Conservation (phyloP, 108 stramenopile genomes). For the Stephanodiscus triporus region DNA sequence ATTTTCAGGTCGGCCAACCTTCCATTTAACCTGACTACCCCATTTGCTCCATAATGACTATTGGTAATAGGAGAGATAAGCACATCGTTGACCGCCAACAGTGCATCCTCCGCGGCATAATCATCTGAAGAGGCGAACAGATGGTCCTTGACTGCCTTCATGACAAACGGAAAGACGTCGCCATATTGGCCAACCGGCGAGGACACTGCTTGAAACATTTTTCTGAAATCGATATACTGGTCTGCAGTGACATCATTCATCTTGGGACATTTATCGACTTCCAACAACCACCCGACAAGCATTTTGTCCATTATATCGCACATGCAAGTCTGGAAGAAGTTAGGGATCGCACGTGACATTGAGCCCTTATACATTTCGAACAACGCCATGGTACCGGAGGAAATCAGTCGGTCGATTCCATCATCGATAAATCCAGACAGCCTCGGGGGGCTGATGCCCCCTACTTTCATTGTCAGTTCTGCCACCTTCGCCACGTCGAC, state of each 20-base stretch:
- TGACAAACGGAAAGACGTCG: conserved; percentile 47
- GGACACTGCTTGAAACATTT: conserved; percentile 53
- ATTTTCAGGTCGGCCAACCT: conserved; percentile 42
- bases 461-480: conserved; percentile 47
- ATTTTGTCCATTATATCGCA: conserved; percentile 53
- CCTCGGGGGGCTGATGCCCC: conserved; percentile 53
- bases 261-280: conserved; percentile 24
- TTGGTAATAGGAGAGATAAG: conserved; percentile 61
- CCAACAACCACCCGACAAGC: conserved; percentile 10
- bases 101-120: conserved; percentile 26
- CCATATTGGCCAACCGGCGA: conserved; percentile 59
- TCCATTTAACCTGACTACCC: conserved; percentile 38
- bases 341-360: conserved; percentile 50
- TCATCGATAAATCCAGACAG: conserved; percentile 64
- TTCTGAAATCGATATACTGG: conserved; percentile 62
- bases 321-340: conserved; percentile 48
- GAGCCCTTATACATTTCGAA: conserved; percentile 51
- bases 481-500: conserved; percentile 46
- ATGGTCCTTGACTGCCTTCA: conserved; percentile 43
- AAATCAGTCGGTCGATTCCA: conserved; percentile 59
- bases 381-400: conserved; percentile 40
- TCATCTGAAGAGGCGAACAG: conserved; percentile 53
- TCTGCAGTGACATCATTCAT: conserved; percentile 7
- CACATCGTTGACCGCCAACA: conserved; percentile 60
- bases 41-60: conserved; percentile 60